Base-by-base conservation (phyloP, 1,139 yeast genomes). In the Wickerhamomyces sp. region DNA sequence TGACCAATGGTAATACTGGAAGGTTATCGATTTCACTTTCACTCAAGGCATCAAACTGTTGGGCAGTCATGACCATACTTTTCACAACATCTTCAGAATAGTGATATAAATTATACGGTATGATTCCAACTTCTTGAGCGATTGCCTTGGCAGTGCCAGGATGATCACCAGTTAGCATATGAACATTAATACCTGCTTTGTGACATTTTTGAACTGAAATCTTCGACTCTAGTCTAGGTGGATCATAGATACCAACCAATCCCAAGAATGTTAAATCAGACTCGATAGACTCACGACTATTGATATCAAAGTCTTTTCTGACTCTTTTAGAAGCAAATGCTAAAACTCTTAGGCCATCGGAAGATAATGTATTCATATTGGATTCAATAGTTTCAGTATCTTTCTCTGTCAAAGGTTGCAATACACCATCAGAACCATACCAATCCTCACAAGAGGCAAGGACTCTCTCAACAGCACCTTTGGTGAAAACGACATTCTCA, bases 161-260 rank as follows among this genome's bases (percentile, higher is more conserved):
- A 59, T 84, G 93, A 60, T 86, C 94, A 54, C 95, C 94, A 27
- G 94, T 86, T 44, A 86, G 77, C 94, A 86, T 86, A 57, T 82
- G 90, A 40, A 86, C 94, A 56, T 81, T 81, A 55, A 86, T 82
- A 45, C 94, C 94, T 23, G 94, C 94, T 41, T 64, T 69, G 59
- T 84, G 91, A 61, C 93, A 85, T 53, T 69, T 65, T 54, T 75
- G 75, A 35, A 86, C 94, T 5, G 89, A 79, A 10, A 69, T 75
- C 14, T 83, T 80, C 18, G 90, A 78, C 67, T 85, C 93, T 9
- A 73, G 71, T 57, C 95, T 75, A 45, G 94, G 94, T 27, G 94
- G 94, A 62, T 86, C 94, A 62, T 86, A 85, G 51, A 86, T 84
- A 50, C 95, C 94, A 54, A 84, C 79, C 35, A 86, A 69, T 1